phyloP scores from a whole-genome alignment of 345 rosid genomes.

The Anastatica hierochuntica region DNA sequence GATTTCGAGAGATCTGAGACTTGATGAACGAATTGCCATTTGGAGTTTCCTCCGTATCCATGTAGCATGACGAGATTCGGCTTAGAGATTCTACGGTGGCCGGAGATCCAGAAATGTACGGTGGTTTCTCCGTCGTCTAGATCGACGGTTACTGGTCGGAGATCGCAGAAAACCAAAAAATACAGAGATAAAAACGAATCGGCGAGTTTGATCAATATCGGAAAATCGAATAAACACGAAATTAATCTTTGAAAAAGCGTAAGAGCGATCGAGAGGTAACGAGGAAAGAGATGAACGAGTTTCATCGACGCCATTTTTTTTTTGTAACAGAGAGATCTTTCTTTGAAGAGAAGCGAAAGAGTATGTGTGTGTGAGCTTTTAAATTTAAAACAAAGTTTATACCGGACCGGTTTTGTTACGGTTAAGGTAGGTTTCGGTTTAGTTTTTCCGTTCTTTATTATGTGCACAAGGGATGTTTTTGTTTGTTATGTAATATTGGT shows the following conservation, averaged over 20 bases:
- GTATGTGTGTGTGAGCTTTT: not conserved
- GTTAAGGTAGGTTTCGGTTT: not conserved
- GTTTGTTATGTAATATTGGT: not conserved
- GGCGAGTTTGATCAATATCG: constrained; percentile 27
- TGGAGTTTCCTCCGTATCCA: constrained; percentile 60
- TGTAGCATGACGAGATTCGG: constrained; percentile 55
- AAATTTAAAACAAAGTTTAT: not conserved
- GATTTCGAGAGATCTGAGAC: constrained; percentile 36
- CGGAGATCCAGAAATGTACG: constrained; percentile 50
- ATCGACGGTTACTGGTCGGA: constrained; percentile 47
- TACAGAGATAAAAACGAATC: constrained; percentile 38
- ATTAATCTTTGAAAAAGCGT: constrained; percentile 18
- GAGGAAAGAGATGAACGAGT: constrained; percentile 17
- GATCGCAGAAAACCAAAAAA: constrained; percentile 35
- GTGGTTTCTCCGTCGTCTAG: constrained; percentile 50
- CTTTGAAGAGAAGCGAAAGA: not conserved
- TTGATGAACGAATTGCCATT: constrained; percentile 64
- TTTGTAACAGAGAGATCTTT: too few species aligned
- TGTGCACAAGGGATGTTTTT: not conserved
- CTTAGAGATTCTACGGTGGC: constrained; percentile 29
- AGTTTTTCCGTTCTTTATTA: too few species aligned
- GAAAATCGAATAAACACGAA: constrained; percentile 14
- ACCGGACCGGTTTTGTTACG: not conserved
- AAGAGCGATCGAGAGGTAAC: constrained; percentile 3
- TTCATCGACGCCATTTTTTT: constrained; percentile 26